phyloP scores from a whole-genome alignment of 2,329 filamentous ascomycete species.

The Aspergillaceae sp. region DNA sequence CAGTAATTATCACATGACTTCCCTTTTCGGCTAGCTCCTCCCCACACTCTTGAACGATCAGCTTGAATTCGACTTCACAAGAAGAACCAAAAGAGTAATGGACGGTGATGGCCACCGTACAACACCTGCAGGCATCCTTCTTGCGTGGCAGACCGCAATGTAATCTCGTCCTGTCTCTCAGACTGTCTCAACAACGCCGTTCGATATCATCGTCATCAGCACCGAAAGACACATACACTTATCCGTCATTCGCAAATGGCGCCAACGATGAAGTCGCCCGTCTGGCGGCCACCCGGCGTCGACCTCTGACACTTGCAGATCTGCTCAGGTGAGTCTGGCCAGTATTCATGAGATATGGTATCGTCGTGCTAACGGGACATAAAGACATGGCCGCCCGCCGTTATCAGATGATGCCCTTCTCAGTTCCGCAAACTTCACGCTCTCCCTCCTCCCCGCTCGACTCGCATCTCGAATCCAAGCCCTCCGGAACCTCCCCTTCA shows the following conservation, averaged over 20 bases:
- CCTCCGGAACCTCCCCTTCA: constrained; percentile 87
- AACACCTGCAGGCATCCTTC: constrained; percentile 6
- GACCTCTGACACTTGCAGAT: constrained; percentile 76
- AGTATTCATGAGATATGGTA: constrained; percentile 11
- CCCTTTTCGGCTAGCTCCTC: neutral
- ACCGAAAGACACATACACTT: constrained; percentile 27
- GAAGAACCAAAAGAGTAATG: too few relatives aligned
- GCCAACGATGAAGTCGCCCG: constrained; percentile 69
- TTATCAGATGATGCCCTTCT: constrained; percentile 72
- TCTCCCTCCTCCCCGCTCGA: constrained; percentile 81
- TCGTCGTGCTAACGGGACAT: neutral
- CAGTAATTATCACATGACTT: neutral
- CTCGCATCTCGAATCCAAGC: constrained; percentile 91
- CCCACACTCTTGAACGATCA: constrained; percentile 11
- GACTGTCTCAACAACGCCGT: constrained; percentile 5
- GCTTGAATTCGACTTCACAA: constrained; percentile 5
- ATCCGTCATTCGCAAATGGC: constrained; percentile 42
- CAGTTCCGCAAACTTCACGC: constrained; percentile 89
- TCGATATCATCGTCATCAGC: constrained; percentile 11
- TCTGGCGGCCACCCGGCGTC: constrained; percentile 68
- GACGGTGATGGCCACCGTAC: constrained; percentile 13
- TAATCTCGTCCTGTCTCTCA: neutral
- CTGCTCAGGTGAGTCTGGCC: constrained; percentile 70
- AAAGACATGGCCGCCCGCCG: constrained; percentile 69
- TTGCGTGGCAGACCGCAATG: constrained; percentile 4